phyloP scores from a whole-genome alignment of 305 asterid species.

The Lippia alba region DNA sequence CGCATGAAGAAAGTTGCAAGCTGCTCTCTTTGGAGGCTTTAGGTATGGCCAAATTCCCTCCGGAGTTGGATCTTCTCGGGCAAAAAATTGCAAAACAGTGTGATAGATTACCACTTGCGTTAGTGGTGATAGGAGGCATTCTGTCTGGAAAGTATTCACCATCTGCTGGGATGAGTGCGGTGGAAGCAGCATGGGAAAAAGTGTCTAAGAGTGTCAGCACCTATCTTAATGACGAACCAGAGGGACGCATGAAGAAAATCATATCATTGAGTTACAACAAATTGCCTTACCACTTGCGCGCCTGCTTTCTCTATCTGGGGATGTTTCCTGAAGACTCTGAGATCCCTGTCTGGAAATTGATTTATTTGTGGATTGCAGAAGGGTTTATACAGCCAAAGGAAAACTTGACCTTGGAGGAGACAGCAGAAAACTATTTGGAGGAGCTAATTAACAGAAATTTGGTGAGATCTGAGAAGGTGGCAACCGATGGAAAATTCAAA shows the following conservation, averaged over 20 bases:
- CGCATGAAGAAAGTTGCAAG: conserved; percentile 32
- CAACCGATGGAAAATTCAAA: conserved; percentile 40
- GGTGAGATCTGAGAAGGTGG: conserved; percentile 31
- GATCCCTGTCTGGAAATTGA: conserved; percentile 47
- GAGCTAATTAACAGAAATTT: conserved; percentile 43
- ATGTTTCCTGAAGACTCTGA: conserved; percentile 48
- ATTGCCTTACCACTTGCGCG: conserved; percentile 39
- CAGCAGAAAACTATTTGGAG: conserved; percentile 37
- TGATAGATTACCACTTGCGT: conserved; percentile 35
- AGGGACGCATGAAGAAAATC: conserved; percentile 34
- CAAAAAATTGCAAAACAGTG: conserved; percentile 28
- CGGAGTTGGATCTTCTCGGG: conserved; percentile 31
- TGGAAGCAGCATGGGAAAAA: conserved; percentile 37
- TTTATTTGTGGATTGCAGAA: conserved; percentile 46
- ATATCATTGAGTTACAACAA: conserved; percentile 39
- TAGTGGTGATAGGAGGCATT: conserved; percentile 47
- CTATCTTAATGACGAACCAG: conserved; percentile 22
- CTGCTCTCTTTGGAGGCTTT: conserved; percentile 40
- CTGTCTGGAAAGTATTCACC: conserved; percentile 30
- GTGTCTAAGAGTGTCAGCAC: conserved; percentile 24
- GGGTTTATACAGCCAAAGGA: conserved; percentile 38
- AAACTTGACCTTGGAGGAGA: conserved; percentile 38
- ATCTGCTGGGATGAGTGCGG: conserved; percentile 10
- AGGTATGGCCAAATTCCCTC: conserved; percentile 28
- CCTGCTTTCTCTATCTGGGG: conserved; percentile 45